Base-by-base conservation (phyloP, 106 monocot species). In the Narthecium ossifragum region DNA sequence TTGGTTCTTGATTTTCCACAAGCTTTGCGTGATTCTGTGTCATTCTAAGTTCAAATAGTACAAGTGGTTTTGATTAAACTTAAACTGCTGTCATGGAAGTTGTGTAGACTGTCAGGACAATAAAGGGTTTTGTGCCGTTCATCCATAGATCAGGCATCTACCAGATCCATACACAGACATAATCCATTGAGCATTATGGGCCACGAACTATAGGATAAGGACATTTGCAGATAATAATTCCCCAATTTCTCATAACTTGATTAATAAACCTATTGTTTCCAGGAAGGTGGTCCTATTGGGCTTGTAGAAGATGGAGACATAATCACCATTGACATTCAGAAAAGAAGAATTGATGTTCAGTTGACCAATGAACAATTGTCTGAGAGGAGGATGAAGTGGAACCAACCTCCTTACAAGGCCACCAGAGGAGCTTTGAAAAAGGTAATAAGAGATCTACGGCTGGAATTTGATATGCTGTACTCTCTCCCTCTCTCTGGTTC, bases 211-310 rank as follows among this genome's bases (percentile, higher is more conserved):
- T 17, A 17, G 43, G 1, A 17, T 17, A 11, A 11, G 5, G 5
- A 6, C 36, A 6, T 37, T 37, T 37, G 11, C 7, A 37, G 36
- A 37, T 37, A 11, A 14, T 11, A n/a, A 41, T 14, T 8, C 1
- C 41, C 17, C 17, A 17, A 1, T 41, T 11, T n/a, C n/a, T n/a
- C n/a, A n/a, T n/a, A 11, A 41, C 17, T 41, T n/a, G n/a, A n/a
- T n/a, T n/a, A n/a, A n/a, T n/a, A n/a, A n/a, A n/a, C n/a, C n/a
- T n/a, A n/a, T n/a, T 37, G 7, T n/a, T 32, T 55, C 15, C 80
- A 98, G 96, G 96, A 90, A 54, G 96, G 96, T 47, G 96, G 96
- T 14, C 96, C 96, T 5, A 98, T 98, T 55, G 90, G 86, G 14
- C 77, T 98, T 55, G 65, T 98, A n/a, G 65, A 91, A 62, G 64